These are phyloP conservation scores for Amniculicola lignicola DNA, from an alignment of 495 filamentous ascomycete species.

Conservation along the genomic window DNA sequence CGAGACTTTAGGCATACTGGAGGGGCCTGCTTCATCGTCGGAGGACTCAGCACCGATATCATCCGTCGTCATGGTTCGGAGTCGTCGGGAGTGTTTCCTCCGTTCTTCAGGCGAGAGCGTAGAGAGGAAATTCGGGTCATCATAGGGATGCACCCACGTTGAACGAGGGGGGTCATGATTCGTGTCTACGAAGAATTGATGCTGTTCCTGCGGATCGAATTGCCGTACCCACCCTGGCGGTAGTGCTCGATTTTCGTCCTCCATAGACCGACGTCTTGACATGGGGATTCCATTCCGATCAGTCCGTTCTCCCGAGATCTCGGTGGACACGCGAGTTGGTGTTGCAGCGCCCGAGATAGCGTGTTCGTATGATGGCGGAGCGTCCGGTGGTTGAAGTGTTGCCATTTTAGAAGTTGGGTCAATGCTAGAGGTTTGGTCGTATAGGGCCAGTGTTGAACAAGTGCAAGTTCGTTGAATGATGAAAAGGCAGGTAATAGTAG, in stretches of 20 bases:
- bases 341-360: neutral
- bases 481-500: too few relatives aligned
- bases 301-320: neutral
- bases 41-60: conserved; percentile 46
- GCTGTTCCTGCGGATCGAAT: conserved; percentile 45
- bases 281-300: conserved; percentile 46
- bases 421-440: too few relatives aligned
- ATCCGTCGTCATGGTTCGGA: conserved; percentile 38
- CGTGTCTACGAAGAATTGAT: conserved; percentile 55
- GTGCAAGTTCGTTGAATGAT: too few relatives aligned
- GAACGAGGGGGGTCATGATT: conserved; percentile 46
- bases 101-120: conserved; percentile 43
- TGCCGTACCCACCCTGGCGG: conserved; percentile 48
- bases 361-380: conserved; percentile 40
- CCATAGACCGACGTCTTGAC: conserved; percentile 47
- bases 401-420: conserved; percentile 17
- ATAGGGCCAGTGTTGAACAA: too few relatives aligned
- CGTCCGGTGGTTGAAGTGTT: conserved; percentile 11
- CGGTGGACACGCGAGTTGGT: conserved; percentile 15
- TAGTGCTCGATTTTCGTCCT: conserved; percentile 48
- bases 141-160: conserved; percentile 54
- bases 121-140: conserved; percentile 47
- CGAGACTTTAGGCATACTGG: neutral
- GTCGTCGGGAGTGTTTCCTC: conserved; percentile 38
- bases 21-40: conserved; percentile 41